Evolutionary conservation across 192 early-diverging fungal species (phyloP), one percentile per base, ranked within the genome.

Genomic region (Lunasporangiospora selenospora): DNA sequence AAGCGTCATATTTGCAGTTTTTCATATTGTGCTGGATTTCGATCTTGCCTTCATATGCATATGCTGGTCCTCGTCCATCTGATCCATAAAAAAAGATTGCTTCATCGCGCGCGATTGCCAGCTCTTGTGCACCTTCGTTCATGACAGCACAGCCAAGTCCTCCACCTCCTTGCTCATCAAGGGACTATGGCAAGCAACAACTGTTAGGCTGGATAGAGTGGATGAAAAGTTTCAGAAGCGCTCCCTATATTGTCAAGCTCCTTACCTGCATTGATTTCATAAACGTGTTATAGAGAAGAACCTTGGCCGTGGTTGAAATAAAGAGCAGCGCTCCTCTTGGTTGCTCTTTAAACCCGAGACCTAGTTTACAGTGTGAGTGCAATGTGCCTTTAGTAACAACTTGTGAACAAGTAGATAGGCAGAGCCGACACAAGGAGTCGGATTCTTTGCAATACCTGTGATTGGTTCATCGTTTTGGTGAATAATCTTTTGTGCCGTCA

Each of bases 21-120:
- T n/a, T n/a, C n/a, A n/a, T n/a, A n/a, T n/a, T 75, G 58, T 37
- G 60, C 37, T 18, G 80, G 40, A 33, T 76, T 80, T 37, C 69
- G 56, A 45, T 86, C 16, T 24, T 71, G 75, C 77, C 87, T 42
- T 96, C 94, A 62, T 95, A 95, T 6, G 90, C 91, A 77, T 93
- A 95, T 61, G 94, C 96, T 5, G 92, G 89, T 4, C 95, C 95
- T 29, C 94, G 84, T 10, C 97, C 97, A n/a, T 95, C 92, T 1
- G 86, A 71, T 42, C 86, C 92, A 71, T 96, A 99, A 43, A 95
- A 92, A 71, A 93, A 96, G 3, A 98, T 89, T 10, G 92, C 90
- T 62, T 96, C 94, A 46, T 93, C 88, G n/a, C 92, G 77, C 16
- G 88, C 95, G 31, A 97, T 81, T 31, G 93, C 87, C 65, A 97